Conservation (phyloP, 2,329 filamentous ascomycete genomes). For the Penicillium sp. region DNA sequence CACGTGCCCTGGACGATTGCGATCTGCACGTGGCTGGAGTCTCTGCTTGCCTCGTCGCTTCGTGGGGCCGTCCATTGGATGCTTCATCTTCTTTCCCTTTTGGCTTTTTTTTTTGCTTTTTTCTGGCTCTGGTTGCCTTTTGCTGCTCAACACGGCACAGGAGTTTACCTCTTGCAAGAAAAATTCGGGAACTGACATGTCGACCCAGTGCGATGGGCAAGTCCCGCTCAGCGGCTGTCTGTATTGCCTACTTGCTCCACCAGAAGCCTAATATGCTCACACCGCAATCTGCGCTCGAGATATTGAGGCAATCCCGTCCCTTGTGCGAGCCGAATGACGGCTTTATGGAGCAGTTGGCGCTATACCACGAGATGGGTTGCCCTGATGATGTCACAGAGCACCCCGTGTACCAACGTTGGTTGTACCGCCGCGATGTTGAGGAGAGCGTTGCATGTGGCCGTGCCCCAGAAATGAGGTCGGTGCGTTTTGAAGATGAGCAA, state of each 20-base stretch:
- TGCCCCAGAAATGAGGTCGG: slow-evolving; percentile 74
- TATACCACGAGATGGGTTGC: slow-evolving; percentile 88
- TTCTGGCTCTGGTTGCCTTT: slow-evolving; percentile 2
- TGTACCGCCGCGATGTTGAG: slow-evolving; percentile 69
- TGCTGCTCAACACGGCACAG: neutral
- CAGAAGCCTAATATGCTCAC: slow-evolving; percentile 60
- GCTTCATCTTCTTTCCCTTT: neutral
- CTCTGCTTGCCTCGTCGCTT: slow-evolving; percentile 6
- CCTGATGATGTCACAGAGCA: slow-evolving; percentile 70
- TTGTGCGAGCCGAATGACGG: slow-evolving; percentile 88
- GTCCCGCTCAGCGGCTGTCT: slow-evolving; percentile 83
- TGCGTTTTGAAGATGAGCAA: slow-evolving; percentile 72
- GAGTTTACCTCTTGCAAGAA: neutral
- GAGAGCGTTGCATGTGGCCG: slow-evolving; percentile 72
- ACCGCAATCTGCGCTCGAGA: slow-evolving; percentile 68
- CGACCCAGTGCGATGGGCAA: slow-evolving; percentile 87
- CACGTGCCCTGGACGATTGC: slow-evolving; percentile 10
- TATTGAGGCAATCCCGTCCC: slow-evolving; percentile 71
- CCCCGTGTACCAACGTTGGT: slow-evolving; percentile 79
- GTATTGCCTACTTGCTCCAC: slow-evolving; percentile 82
- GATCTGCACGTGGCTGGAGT: slow-evolving; percentile 19
- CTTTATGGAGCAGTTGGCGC: slow-evolving; percentile 84
- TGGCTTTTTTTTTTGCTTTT: neutral
- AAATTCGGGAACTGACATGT: slow-evolving; percentile 12
- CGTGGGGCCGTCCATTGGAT: slow-evolving; percentile 3